These are phyloP conservation scores for Mrakia hoshinonis DNA, from an alignment of 768 basidiomycete genomes.

Conservation along the genomic window DNA sequence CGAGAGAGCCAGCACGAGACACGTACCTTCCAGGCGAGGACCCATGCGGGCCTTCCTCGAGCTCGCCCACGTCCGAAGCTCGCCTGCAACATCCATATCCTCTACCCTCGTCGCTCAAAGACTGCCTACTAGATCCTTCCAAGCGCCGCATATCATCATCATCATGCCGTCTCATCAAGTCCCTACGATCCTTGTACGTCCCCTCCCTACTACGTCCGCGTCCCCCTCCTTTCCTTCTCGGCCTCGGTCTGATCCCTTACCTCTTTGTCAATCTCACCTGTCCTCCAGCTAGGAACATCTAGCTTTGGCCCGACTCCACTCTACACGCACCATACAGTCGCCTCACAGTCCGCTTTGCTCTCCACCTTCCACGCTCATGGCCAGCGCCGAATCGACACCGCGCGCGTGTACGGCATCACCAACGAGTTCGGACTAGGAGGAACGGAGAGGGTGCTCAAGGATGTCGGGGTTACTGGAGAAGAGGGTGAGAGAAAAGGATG, in stretches of 20 bases:
- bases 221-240: neutral
- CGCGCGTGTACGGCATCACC: conserved; percentile 1
- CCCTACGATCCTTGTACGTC: too few species aligned
- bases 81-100: too few species aligned
- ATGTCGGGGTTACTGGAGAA: neutral
- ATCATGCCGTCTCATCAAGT: too few species aligned
- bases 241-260: neutral
- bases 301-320: conserved; percentile 6
- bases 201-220: too few species aligned
- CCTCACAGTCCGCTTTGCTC: neutral
- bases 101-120: too few species aligned
- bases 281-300: neutral
- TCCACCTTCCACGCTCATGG: neutral
- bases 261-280: neutral
- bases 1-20: too few species aligned
- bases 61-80: too few species aligned
- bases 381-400: conserved; percentile 9
- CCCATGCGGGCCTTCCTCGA: too few species aligned
- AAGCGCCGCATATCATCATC: too few species aligned
- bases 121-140: too few species aligned
- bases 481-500: neutral
- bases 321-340: conserved; percentile 14
- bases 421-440: conserved; percentile 9
- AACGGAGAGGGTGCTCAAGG: neutral
- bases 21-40: too few species aligned